Conservation (phyloP, 306 rosid species). For the Begonia fuchsioides region DNA sequence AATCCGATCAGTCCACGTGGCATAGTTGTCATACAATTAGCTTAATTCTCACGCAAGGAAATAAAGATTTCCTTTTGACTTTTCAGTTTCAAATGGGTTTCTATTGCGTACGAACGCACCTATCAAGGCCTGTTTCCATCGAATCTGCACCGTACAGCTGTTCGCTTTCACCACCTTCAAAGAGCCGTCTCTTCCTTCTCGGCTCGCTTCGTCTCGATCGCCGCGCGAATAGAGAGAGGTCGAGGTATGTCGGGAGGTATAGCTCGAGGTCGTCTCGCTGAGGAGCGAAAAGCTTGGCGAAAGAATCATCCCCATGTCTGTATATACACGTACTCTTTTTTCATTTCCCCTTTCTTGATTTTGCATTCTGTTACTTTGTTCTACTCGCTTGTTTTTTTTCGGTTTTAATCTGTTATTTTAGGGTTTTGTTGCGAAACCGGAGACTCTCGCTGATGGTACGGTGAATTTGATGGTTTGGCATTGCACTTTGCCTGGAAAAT, state of each 20-base stretch:
- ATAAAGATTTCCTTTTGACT: too few relatives aligned
- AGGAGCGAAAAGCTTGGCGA: conserved; percentile 90
- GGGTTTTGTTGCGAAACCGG: conserved; percentile 97
- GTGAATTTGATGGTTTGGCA: conserved; percentile 94
- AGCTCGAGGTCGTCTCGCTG: conserved; percentile 89
- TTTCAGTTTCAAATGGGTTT: too few relatives aligned
- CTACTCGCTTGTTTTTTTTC: neutral
- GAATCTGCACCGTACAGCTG: too few relatives aligned
- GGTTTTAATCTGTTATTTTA: conserved; percentile 14
- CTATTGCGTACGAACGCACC: too few relatives aligned
- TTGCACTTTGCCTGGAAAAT: conserved; percentile 88
- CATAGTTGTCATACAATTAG: too few relatives aligned
- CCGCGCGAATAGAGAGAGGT: neutral
- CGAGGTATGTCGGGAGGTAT: conserved; percentile 37
- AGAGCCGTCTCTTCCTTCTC: too few relatives aligned
- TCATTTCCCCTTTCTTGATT: neutral
- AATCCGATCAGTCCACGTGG: too few relatives aligned
- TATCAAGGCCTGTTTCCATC: too few relatives aligned
- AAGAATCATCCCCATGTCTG: conserved; percentile 93
- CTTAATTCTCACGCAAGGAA: too few relatives aligned
- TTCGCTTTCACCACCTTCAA: too few relatives aligned
- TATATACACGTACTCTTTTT: conserved; percentile 2
- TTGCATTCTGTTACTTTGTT: neutral
- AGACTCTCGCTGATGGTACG: conserved; percentile 61
- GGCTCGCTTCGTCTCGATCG: too few relatives aligned